A percentile compares a stretch with the other conserved stretches of the same genome.
phyloP scores from a whole-genome alignment of 257 asterid genomes.

The Handroanthus guayacan region DNA sequence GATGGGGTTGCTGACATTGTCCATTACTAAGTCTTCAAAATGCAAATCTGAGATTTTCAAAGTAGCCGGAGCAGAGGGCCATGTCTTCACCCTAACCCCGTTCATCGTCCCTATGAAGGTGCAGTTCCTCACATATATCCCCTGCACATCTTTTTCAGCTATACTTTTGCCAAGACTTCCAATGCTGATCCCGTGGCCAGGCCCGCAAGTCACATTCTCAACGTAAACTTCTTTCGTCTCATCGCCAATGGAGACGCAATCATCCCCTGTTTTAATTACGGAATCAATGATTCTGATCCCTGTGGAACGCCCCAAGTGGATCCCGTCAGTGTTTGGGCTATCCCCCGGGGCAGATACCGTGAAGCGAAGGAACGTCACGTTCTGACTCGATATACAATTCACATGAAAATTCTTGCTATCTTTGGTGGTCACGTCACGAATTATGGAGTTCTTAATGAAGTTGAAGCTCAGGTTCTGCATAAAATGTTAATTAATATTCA shows the following conservation, averaged over 20 bases:
- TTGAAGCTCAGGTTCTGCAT: conserved; percentile 53
- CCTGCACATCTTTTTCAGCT: conserved; percentile 43
- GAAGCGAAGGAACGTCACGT: conserved; percentile 41
- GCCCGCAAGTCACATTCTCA: conserved; percentile 48
- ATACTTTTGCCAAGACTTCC: conserved; percentile 48
- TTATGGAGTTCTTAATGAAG: conserved; percentile 43
- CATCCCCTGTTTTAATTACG: conserved; percentile 49
- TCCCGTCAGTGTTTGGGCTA: conserved; percentile 54
- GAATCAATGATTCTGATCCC: conserved; percentile 22
- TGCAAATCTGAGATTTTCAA: conserved; percentile 35
- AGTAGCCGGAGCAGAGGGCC: conserved; percentile 54
- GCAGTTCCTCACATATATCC: conserved; percentile 42
- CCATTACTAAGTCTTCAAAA: conserved; percentile 42
- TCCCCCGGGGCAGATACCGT: conserved; percentile 40
- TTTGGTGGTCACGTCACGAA: conserved; percentile 45
- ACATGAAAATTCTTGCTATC: conserved; percentile 55
- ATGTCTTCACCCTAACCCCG: conserved; percentile 55
- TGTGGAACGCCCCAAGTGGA: conserved; percentile 43
- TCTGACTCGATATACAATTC: conserved; percentile 41
- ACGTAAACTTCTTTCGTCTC: conserved; percentile 34
- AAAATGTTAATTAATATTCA: no score
- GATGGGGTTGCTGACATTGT: conserved; percentile 46
- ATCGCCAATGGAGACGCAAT: conserved; percentile 56
- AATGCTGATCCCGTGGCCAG: conserved; percentile 58
- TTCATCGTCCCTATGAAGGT: conserved; percentile 40